Percentiles rank a stretch among this genome's conserved stretches.
Conservation (phyloP, 176 grass and related monocot genomes). For the Echinochloa phyllopogon region DNA sequence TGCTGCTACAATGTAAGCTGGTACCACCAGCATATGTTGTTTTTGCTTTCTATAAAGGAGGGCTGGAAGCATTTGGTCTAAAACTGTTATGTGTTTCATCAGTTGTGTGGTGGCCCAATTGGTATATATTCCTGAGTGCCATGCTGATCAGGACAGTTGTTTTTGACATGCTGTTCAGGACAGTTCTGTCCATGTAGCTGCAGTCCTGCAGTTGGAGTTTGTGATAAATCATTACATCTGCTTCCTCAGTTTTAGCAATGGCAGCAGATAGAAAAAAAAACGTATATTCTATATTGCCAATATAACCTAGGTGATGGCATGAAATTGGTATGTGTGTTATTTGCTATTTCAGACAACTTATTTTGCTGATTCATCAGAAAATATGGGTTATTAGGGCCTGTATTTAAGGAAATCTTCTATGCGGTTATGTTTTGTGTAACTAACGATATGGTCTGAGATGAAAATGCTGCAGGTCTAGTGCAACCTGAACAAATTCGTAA, state of each 20-base stretch:
- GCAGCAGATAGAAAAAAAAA: background rate
- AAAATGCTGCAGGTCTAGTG: background rate
- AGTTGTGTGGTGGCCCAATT: background rate
- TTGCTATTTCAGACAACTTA: background rate
- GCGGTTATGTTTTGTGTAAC: background rate
- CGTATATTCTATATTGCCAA: background rate
- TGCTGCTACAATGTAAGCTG: background rate
- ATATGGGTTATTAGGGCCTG: background rate
- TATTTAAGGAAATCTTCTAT: background rate
- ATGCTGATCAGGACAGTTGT: background rate
- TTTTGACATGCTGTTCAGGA: background rate
- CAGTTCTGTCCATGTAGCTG: background rate
- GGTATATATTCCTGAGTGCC: background rate
- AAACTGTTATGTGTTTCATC: background rate
- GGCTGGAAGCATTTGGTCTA: background rate
- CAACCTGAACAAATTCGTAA: background rate
- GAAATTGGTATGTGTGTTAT: background rate
- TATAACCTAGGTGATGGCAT: background rate
- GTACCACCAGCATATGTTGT: background rate
- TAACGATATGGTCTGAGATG: background rate
- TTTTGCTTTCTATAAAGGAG: slow-evolving; percentile 1
- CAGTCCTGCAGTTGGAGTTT: background rate
- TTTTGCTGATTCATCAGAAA: background rate
- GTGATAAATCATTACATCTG: background rate
- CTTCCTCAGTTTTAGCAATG: background rate